A percentile compares a stretch with the other conserved stretches of the same genome.
Evolutionary conservation across 257 asterid genomes (phyloP).

Genomic region (Mentha longifolia): DNA sequence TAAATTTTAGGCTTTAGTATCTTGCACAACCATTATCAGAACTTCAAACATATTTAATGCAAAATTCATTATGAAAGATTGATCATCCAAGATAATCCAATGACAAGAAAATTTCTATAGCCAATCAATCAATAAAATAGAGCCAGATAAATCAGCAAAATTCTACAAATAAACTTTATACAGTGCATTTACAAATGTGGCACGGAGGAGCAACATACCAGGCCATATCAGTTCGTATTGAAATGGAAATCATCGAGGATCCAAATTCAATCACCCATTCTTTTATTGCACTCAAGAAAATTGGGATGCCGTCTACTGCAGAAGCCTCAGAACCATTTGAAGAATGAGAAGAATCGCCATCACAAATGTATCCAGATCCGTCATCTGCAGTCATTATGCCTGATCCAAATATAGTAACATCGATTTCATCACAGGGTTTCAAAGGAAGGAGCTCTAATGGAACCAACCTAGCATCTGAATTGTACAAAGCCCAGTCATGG

Average conservation of each 20-base stretch:
- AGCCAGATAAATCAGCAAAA: not conserved
- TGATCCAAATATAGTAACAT: constrained; percentile 87
- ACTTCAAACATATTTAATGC: constrained; percentile 17
- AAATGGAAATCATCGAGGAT: constrained; percentile 75
- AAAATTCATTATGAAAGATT: not conserved
- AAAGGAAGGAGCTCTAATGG: constrained; percentile 91
- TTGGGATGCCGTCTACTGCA: constrained; percentile 77
- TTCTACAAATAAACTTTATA: constrained; percentile 4
- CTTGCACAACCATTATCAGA: not conserved
- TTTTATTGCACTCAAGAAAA: constrained; percentile 83
- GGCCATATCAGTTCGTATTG: constrained; percentile 90
- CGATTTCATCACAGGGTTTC: constrained; percentile 91
- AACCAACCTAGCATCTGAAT: constrained; percentile 87
- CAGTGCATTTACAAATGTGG: constrained; percentile 1
- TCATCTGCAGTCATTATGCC: constrained; percentile 86
- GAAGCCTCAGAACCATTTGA: constrained; percentile 56
- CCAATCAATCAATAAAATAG: constrained; percentile 6
- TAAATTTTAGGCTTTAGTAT: constrained; percentile 14
- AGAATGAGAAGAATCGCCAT: constrained; percentile 61
- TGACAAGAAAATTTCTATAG: too few species aligned
- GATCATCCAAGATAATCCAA: constrained; percentile 6
- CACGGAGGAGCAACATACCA: constrained; percentile 55
- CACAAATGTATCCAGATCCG: constrained; percentile 84
- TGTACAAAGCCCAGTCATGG: constrained; percentile 92
- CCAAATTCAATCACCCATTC: constrained; percentile 98